Percentiles rank a stretch among this genome's conserved stretches.
phyloP scores from a whole-genome alignment of 345 rosid species.

The Anacardium occidentale region DNA sequence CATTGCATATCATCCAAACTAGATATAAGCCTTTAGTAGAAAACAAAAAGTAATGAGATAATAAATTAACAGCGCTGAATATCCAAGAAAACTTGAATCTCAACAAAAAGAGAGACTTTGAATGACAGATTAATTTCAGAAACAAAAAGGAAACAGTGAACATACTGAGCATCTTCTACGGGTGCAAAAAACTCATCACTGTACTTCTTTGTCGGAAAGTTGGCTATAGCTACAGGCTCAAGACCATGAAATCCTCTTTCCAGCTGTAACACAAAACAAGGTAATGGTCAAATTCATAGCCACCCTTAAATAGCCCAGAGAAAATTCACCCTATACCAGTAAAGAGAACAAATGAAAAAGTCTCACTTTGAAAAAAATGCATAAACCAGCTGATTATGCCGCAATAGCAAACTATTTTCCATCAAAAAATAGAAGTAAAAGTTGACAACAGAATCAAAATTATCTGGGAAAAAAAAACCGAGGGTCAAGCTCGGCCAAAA shows the following conservation, averaged over 20 bases:
- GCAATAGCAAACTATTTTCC: not conserved
- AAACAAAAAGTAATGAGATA: not conserved
- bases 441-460: not conserved
- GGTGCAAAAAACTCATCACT: slow-evolving; percentile 48
- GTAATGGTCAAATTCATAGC: not conserved
- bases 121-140: not conserved
- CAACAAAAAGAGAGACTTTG: not conserved
- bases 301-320: slow-evolving; percentile 3
- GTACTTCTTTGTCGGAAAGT: slow-evolving; percentile 64
- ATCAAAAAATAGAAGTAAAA: not conserved
- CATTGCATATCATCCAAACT: not conserved
- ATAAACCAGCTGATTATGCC: too few species aligned
- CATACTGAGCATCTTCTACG: slow-evolving; percentile 68
- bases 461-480: too few species aligned
- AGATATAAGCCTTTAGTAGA: not conserved
- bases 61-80: not conserved
- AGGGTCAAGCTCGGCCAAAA: too few species aligned
- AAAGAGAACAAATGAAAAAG: not conserved
- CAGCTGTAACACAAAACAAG: slow-evolving; percentile 40
- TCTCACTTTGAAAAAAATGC: too few species aligned
- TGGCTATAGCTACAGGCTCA: slow-evolving; percentile 61
- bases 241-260: slow-evolving; percentile 71
- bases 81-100: slow-evolving; percentile 10
- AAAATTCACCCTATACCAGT: not conserved
- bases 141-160: slow-evolving; percentile 16